A percentile compares a stretch with the other conserved stretches of the same genome.
These are phyloP conservation scores for Stropharia rugosoannulata DNA, from an alignment of 768 basidiomycete genomes.

Conservation along the genomic window DNA sequence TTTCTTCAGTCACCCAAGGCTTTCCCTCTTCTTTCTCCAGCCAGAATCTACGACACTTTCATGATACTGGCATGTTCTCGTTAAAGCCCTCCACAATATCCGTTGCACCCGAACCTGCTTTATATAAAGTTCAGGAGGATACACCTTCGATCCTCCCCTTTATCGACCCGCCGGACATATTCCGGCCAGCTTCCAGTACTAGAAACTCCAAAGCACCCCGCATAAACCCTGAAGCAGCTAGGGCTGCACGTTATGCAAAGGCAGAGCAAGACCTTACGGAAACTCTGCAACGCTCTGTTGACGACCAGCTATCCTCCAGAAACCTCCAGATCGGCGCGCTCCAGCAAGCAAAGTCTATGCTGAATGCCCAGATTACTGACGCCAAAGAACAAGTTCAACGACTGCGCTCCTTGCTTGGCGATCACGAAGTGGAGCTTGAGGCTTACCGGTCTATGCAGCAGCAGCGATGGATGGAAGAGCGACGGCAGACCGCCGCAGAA, in stretches of 20 bases:
- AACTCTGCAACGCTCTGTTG: conserved; percentile 30
- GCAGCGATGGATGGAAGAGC: conserved; percentile 53
- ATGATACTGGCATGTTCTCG: not conserved
- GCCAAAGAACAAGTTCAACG: conserved; percentile 40
- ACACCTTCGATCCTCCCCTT: not conserved
- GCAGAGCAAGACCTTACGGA: conserved; percentile 42
- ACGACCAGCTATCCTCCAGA: conserved; percentile 29
- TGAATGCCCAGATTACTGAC: conserved; percentile 44
- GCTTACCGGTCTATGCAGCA: conserved; percentile 38
- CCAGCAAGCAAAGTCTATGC: conserved; percentile 39
- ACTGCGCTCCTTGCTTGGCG: conserved; percentile 35
- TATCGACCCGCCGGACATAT: too few species aligned
- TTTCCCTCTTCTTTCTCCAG: not conserved
- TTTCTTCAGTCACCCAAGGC: not conserved
- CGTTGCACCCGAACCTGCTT: not conserved
- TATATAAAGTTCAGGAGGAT: not conserved
- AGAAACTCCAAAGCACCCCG: not conserved
- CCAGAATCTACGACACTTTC: not conserved
- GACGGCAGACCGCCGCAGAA: conserved; percentile 33
- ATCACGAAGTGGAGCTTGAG: conserved; percentile 36
- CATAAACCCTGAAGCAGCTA: not conserved
- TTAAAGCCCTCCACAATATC: not conserved
- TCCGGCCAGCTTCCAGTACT: not conserved
- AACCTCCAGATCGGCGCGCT: conserved; percentile 44
- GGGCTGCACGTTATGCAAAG: conserved; percentile 34